Conservation (phyloP, 257 asterid species). For the Solanum ossicruentum region DNA sequence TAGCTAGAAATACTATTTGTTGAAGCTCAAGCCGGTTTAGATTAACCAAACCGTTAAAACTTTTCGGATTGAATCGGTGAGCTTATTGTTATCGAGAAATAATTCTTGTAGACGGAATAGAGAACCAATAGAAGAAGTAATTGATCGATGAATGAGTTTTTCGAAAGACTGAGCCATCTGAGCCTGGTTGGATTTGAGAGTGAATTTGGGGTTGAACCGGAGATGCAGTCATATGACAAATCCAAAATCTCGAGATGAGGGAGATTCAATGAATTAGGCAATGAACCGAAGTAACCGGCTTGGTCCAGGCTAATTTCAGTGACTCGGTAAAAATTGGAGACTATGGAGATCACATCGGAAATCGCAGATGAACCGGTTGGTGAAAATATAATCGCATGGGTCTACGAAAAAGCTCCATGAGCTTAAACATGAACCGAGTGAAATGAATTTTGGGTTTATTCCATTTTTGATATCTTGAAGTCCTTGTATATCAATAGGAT, state of each 20-base stretch:
- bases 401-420: slow-evolving; percentile 16
- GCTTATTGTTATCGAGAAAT: not conserved
- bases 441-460: not conserved
- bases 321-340: not conserved
- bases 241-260: slow-evolving; percentile 1
- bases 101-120: not conserved
- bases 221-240: not conserved
- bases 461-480: not conserved
- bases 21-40: slow-evolving; percentile 7
- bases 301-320: not conserved
- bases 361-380: not conserved
- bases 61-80: not conserved
- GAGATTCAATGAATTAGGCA: not conserved
- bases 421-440: slow-evolving; percentile 11
- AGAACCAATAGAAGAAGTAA: not conserved
- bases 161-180: not conserved
- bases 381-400: slow-evolving; percentile 8
- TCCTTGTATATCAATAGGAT: slow-evolving; percentile 1
- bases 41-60: not conserved
- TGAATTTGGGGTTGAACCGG: slow-evolving; percentile 1
- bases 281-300: slow-evolving; percentile 2
- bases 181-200: not conserved
- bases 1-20: slow-evolving; percentile 1
- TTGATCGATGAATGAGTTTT: not conserved
- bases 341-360: not conserved